A percentile compares a stretch with the other conserved stretches of the same genome.
phyloP scores from a whole-genome alignment of 2,329 filamentous ascomycete species.

The Neofusicoccum sp. region DNA sequence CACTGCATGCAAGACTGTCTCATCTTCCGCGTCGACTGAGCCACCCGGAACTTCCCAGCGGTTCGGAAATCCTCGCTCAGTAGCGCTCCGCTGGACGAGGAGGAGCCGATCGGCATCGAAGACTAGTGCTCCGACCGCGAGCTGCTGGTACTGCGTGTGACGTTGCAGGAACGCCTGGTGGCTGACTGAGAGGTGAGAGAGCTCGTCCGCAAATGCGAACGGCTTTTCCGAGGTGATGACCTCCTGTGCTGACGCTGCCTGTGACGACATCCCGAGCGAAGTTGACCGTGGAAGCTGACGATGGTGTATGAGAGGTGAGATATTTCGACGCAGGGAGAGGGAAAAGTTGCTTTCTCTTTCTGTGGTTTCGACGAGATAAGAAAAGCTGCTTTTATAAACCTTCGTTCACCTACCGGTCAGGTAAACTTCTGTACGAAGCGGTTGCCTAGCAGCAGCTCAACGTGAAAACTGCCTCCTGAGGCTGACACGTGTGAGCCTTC shows the following conservation, averaged over 20 bases:
- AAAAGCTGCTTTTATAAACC: too few relatives aligned
- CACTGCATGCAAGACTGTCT: constrained; percentile 51
- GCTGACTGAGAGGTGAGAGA: constrained; percentile 27
- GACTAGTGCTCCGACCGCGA: constrained; percentile 36
- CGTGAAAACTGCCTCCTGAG: neutral
- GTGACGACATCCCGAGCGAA: constrained; percentile 20
- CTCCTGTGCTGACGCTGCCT: neutral
- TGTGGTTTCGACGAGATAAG: neutral
- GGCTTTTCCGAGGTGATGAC: neutral
- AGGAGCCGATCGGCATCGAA: constrained; percentile 38
- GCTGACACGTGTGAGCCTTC: neutral
- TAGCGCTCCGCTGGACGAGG: constrained; percentile 39
- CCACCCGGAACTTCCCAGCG: constrained; percentile 56
- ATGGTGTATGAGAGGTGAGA: neutral
- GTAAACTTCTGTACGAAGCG: neutral
- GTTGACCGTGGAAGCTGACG: neutral
- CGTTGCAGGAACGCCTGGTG: constrained; percentile 32
- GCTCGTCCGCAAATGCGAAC: neutral
- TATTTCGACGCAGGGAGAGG: neutral
- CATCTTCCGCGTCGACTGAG: constrained; percentile 49
- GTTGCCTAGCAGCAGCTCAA: neutral
- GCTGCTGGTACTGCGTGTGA: constrained; percentile 31
- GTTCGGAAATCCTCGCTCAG: constrained; percentile 38
- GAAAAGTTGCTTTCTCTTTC: neutral
- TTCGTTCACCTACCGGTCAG: neutral